Conservation (phyloP, 352 stramenopile genomes). For the Globisporangium polare region DNA sequence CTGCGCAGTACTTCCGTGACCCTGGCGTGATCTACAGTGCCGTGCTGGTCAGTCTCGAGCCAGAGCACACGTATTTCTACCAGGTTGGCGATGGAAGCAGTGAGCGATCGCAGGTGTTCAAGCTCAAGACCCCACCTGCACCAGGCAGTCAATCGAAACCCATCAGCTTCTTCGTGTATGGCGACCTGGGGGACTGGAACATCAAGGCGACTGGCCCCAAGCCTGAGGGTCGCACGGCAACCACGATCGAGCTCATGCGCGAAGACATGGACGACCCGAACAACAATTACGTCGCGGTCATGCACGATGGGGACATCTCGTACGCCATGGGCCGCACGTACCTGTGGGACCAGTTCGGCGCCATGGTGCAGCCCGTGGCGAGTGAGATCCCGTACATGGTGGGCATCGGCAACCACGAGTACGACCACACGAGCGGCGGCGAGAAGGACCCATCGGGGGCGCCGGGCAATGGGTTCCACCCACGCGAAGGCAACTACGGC, state of each 20-base stretch:
- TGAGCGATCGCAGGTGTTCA: conserved; percentile 15
- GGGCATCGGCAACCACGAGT: conserved; percentile 51
- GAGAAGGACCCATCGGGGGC: conserved; percentile 47
- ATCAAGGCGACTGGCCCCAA: conserved; percentile 1
- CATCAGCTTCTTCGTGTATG: conserved; percentile 63
- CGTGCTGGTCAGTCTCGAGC: conserved; percentile 14
- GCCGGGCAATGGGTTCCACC: conserved; percentile 41
- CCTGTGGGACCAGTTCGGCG: conserved; percentile 71
- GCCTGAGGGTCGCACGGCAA: conserved; percentile 20
- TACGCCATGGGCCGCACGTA: conserved; percentile 54
- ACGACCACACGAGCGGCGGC: conserved; percentile 48
- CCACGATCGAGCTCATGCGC: conserved; percentile 26
- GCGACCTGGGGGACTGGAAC: conserved; percentile 52
- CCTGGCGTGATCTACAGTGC: conserved; percentile 22
- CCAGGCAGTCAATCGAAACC: conserved; percentile 8
- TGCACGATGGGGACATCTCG: conserved; percentile 73
- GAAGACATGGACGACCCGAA: conserved; percentile 17
- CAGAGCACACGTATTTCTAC: conserved; percentile 22
- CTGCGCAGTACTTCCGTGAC: conserved; percentile 17
- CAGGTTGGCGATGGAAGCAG: conserved; percentile 10
- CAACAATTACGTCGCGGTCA: conserved; percentile 39
- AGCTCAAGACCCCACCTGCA: conserved; percentile 16
- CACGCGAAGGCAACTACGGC: conserved; percentile 56
- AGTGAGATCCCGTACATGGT: conserved; percentile 65
- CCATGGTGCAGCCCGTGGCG: conserved; percentile 60